phyloP scores from a whole-genome alignment of 306 rosid genomes.

The Casuarina cunninghamiana region DNA sequence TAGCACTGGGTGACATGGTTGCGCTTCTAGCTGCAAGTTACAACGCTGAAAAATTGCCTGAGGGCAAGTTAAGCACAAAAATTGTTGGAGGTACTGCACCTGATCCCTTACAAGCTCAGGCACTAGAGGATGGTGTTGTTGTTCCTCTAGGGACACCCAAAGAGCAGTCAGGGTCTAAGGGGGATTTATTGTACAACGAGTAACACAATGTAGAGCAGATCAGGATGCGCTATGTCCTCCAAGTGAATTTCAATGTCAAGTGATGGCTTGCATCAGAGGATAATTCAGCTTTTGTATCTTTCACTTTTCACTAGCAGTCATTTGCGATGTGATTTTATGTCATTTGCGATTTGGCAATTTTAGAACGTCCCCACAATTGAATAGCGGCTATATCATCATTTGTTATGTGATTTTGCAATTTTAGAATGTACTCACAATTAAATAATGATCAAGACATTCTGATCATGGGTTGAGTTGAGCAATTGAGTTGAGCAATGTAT shows the following conservation, averaged over 20 bases:
- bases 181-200: constrained; percentile 69
- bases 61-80: constrained; percentile 84
- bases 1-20: constrained; percentile 90
- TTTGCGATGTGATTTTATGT: too few relatives aligned
- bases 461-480: too few relatives aligned
- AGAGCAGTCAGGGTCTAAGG: constrained; percentile 31
- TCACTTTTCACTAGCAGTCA: not conserved
- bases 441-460: not conserved
- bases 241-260: constrained; percentile 68
- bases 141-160: constrained; percentile 78
- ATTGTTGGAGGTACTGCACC: constrained; percentile 85
- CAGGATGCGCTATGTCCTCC: constrained; percentile 79
- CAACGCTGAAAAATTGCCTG: constrained; percentile 78
- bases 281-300: not conserved
- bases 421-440: not conserved
- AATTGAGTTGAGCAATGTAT: too few relatives aligned
- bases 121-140: constrained; percentile 65
- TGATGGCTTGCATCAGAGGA: constrained; percentile 20
- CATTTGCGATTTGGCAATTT: too few relatives aligned
- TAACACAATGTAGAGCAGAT: constrained; percentile 76
- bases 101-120: constrained; percentile 58
- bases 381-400: too few relatives aligned
- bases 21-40: constrained; percentile 68
- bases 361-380: too few relatives aligned
- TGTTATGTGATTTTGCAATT: too few relatives aligned